Evolutionary conservation across 805 yeast genomes (phyloP).

Genomic region (Teunomyces tritomae): DNA sequence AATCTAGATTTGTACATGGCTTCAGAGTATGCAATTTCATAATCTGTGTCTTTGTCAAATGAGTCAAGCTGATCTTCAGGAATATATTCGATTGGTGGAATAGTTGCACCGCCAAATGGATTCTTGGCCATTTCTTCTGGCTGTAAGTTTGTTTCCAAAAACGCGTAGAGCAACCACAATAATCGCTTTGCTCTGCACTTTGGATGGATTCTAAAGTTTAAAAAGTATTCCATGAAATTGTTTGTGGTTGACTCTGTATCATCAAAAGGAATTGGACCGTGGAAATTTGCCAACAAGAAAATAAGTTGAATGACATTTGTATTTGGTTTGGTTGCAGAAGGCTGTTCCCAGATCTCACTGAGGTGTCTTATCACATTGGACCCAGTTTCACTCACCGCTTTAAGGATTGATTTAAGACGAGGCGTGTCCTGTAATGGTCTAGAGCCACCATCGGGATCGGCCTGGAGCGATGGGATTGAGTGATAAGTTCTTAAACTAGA

Average conservation of each 20-base stretch:
- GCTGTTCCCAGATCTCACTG: slow-evolving; percentile 43
- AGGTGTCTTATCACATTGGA: slow-evolving; percentile 47
- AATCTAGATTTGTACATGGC: slow-evolving; percentile 46
- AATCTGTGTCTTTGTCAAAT: slow-evolving; percentile 48
- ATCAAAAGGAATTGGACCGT: slow-evolving; percentile 41
- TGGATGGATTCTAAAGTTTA: slow-evolving; percentile 60
- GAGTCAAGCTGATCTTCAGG: slow-evolving; percentile 22
- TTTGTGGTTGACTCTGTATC: slow-evolving; percentile 16
- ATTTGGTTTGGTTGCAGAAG: slow-evolving; percentile 44
- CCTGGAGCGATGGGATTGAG: slow-evolving; percentile 86
- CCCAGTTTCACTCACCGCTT: slow-evolving; percentile 74
- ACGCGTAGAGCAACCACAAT: slow-evolving; percentile 79
- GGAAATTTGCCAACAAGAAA: slow-evolving; percentile 68
- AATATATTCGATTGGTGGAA: slow-evolving; percentile 31
- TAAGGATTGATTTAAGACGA: slow-evolving; percentile 81
- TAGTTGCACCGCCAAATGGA: slow-evolving; percentile 51
- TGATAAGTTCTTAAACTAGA: slow-evolving; percentile 91
- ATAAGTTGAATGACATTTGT: slow-evolving; percentile 65
- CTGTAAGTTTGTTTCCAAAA: slow-evolving; percentile 68
- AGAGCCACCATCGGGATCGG: slow-evolving; percentile 49
- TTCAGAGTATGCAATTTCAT: slow-evolving; percentile 47
- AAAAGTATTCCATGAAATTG: slow-evolving; percentile 71
- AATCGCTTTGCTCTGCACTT: slow-evolving; percentile 66
- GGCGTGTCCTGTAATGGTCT: slow-evolving; percentile 95
- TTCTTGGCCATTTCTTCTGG: slow-evolving; percentile 48